Evolutionary conservation across 2,329 filamentous ascomycete genomes (phyloP).

Genomic region (Colletotrichum higginsianum): DNA sequence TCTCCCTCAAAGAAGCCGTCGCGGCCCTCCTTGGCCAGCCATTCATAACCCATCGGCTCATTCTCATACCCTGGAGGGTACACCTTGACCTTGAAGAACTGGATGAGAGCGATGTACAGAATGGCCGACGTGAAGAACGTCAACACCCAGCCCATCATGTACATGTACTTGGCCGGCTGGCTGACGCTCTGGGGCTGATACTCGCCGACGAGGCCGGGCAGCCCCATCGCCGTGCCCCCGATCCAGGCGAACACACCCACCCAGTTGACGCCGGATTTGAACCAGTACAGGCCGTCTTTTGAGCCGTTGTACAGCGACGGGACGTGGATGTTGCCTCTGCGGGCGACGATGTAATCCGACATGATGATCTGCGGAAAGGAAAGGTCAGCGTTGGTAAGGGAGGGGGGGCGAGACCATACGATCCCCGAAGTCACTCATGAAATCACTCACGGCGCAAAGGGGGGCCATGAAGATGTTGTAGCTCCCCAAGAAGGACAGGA

Average conservation of each 20-base stretch:
- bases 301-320: slow-evolving; percentile 50
- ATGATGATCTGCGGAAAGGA: slow-evolving; percentile 47
- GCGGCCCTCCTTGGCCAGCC: slow-evolving; percentile 46
- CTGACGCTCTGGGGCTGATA: slow-evolving; percentile 47
- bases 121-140: slow-evolving; percentile 48
- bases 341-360: slow-evolving; percentile 53
- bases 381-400: slow-evolving; percentile 1
- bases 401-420: too few species aligned
- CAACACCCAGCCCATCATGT: slow-evolving; percentile 51
- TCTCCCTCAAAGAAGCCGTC: slow-evolving; percentile 48
- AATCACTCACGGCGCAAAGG: slow-evolving; percentile 44
- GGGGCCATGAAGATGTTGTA: slow-evolving; percentile 50
- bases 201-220: slow-evolving; percentile 49
- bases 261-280: slow-evolving; percentile 52
- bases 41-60: slow-evolving; percentile 43
- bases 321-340: slow-evolving; percentile 52
- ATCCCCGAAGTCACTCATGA: too few species aligned
- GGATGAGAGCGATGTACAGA: slow-evolving; percentile 45
- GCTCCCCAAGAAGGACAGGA: slow-evolving; percentile 47
- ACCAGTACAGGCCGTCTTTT: slow-evolving; percentile 50
- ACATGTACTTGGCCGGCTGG: slow-evolving; percentile 48
- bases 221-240: slow-evolving; percentile 45
- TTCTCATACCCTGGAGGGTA: slow-evolving; percentile 45
- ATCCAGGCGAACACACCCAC: slow-evolving; percentile 47
- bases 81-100: slow-evolving; percentile 45